These are phyloP conservation scores for Stagonosporopsis tanaceti DNA, from an alignment of 2,329 filamentous ascomycete species.

Conservation along the genomic window DNA sequence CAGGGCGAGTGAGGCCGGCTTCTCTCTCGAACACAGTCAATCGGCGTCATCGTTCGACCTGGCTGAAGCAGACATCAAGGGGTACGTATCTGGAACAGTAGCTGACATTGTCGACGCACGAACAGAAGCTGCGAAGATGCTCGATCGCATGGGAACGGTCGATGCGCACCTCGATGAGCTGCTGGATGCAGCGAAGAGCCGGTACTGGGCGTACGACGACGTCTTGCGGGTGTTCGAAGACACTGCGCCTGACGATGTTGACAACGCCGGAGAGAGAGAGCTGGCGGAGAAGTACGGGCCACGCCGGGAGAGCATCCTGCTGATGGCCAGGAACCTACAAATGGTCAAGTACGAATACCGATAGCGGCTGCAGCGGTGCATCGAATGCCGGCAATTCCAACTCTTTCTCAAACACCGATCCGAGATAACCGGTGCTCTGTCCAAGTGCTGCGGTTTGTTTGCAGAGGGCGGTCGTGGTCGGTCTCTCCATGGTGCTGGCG, in stretches of 20 bases:
- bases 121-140: slow-evolving; percentile 9
- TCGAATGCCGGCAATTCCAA: not conserved
- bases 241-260: not conserved
- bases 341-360: slow-evolving; percentile 1
- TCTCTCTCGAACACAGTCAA: not conserved
- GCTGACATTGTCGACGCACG: not conserved
- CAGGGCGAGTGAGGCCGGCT: not conserved
- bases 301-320: slow-evolving; percentile 8
- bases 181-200: slow-evolving; percentile 13
- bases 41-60: not conserved
- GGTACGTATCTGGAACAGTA: slow-evolving; percentile 1
- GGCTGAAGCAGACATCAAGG: not conserved
- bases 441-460: not conserved
- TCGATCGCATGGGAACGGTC: slow-evolving; percentile 6
- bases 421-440: not conserved
- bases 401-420: not conserved
- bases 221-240: slow-evolving; percentile 1
- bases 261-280: not conserved
- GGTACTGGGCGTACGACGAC: slow-evolving; percentile 18
- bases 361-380: not conserved
- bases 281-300: slow-evolving; percentile 1
- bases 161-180: slow-evolving; percentile 17
- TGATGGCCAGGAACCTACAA: slow-evolving; percentile 4
- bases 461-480: slow-evolving; percentile 3
- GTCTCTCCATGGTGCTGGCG: slow-evolving; percentile 7